These are phyloP conservation scores for Panicum hallii DNA, from an alignment of 202 grass and related monocot genomes.

Conservation along the genomic window DNA sequence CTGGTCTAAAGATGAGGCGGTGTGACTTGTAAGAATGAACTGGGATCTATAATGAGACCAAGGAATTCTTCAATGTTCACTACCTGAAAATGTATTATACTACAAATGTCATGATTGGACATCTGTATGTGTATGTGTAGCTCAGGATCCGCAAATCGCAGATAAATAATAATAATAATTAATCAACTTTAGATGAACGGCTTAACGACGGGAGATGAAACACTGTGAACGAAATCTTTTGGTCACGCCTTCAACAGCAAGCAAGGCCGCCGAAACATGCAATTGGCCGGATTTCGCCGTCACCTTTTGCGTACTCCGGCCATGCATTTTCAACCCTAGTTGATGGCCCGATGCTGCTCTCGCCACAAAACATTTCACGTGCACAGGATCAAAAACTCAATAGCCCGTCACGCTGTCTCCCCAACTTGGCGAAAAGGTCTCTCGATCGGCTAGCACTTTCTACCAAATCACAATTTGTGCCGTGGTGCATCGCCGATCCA, in stretches of 20 bases:
- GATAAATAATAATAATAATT: not conserved
- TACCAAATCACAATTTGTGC: slow-evolving; percentile 50
- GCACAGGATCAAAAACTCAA: slow-evolving; percentile 28
- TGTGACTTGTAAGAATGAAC: too few species aligned
- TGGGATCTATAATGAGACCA: too few species aligned
- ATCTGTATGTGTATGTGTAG: too few species aligned
- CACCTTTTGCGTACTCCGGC: slow-evolving; percentile 20
- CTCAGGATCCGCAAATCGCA: too few species aligned
- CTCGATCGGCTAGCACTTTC: not conserved
- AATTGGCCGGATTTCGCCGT: slow-evolving; percentile 47
- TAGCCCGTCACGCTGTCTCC: slow-evolving; percentile 12
- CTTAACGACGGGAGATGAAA: not conserved
- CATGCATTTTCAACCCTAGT: slow-evolving; percentile 12
- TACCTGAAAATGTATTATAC: not conserved
- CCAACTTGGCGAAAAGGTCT: slow-evolving; percentile 44
- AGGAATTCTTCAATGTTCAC: not conserved
- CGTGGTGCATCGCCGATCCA: slow-evolving; percentile 2
- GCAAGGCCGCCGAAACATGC: not conserved
- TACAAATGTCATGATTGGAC: not conserved
- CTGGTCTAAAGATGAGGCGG: too few species aligned
- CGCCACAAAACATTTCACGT: slow-evolving; percentile 46
- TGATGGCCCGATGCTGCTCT: slow-evolving; percentile 18
- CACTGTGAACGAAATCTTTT: not conserved
- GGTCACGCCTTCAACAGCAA: slow-evolving; percentile 12
- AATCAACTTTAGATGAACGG: not conserved